Conservation (phyloP, 768 basidiomycete species). For the Lentinula raphanica region DNA sequence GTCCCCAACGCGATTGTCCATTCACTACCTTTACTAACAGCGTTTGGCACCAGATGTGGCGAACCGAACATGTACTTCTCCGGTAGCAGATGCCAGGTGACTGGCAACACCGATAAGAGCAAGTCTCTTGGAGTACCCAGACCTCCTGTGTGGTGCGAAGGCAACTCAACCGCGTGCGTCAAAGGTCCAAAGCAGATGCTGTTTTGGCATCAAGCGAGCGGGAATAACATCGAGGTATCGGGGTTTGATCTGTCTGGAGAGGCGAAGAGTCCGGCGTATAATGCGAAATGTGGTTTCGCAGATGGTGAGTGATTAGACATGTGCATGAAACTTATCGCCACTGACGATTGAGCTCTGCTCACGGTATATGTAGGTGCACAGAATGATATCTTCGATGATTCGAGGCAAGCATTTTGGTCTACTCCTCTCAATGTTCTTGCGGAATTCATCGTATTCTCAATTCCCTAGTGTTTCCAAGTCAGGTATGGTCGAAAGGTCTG, state of each 20-base stretch:
- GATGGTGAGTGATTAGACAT: conserved; percentile 24
- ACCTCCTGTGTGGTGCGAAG: conserved; percentile 50
- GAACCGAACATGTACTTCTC: conserved; percentile 48
- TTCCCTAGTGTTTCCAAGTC: neutral
- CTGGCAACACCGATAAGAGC: conserved; percentile 33
- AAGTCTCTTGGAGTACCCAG: conserved; percentile 35
- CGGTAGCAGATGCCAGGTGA: conserved; percentile 43
- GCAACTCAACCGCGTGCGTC: conserved; percentile 34
- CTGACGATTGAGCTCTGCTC: neutral
- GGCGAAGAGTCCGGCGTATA: conserved; percentile 43
- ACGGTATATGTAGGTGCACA: conserved; percentile 31
- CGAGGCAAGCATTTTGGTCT: neutral
- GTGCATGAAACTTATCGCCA: neutral
- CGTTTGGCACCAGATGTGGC: conserved; percentile 38
- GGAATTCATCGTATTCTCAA: neutral
- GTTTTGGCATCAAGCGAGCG: conserved; percentile 45
- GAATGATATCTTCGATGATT: conserved; percentile 31
- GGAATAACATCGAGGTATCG: conserved; percentile 42
- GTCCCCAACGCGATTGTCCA: too few relatives aligned
- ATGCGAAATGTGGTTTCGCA: conserved; percentile 39
- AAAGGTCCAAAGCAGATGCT: conserved; percentile 53
- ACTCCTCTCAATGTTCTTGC: neutral
- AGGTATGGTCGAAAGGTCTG: neutral
- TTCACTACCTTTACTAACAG: neutral
- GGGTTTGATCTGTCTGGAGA: conserved; percentile 28